Conservation (phyloP, 306 rosid genomes). For the Purshia tridentata region DNA sequence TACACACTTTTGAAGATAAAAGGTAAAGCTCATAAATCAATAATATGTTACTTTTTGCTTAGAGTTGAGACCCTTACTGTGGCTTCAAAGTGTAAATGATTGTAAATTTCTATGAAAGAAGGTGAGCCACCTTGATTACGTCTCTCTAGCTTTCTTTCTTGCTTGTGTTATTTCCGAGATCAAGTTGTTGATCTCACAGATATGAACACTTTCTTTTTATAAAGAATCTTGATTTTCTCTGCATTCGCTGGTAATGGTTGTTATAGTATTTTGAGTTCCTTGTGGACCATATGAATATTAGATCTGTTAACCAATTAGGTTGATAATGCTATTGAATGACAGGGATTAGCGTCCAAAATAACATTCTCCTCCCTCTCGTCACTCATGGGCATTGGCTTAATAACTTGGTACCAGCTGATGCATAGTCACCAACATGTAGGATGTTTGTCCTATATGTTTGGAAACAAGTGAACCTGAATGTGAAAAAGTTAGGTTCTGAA, state of each 20-base stretch:
- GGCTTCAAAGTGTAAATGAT: constrained; percentile 18
- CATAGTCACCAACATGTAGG: not conserved
- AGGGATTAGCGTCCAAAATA: not conserved
- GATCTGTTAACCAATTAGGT: not conserved
- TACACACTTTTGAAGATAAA: constrained; percentile 15
- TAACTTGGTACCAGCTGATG: not conserved
- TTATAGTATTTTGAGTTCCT: not conserved
- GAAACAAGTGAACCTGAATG: not conserved
- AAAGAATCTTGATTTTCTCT: not conserved
- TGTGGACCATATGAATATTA: not conserved
- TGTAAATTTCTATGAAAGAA: not conserved
- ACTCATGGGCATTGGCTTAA: not conserved
- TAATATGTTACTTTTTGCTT: not conserved
- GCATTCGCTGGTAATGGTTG: not conserved
- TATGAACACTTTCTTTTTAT: not conserved
- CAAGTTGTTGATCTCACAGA: not conserved
- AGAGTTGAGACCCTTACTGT: constrained; percentile 6
- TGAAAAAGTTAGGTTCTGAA: not conserved
- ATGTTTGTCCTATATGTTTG: not conserved
- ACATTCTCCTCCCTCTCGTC: not conserved
- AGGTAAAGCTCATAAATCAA: not conserved
- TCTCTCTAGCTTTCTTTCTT: not conserved
- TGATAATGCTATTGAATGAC: not conserved
- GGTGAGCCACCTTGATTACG: constrained; percentile 7
- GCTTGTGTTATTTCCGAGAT: not conserved